Conservation (phyloP, 2,329 filamentous ascomycete species). For the Xylariaceae sp. region DNA sequence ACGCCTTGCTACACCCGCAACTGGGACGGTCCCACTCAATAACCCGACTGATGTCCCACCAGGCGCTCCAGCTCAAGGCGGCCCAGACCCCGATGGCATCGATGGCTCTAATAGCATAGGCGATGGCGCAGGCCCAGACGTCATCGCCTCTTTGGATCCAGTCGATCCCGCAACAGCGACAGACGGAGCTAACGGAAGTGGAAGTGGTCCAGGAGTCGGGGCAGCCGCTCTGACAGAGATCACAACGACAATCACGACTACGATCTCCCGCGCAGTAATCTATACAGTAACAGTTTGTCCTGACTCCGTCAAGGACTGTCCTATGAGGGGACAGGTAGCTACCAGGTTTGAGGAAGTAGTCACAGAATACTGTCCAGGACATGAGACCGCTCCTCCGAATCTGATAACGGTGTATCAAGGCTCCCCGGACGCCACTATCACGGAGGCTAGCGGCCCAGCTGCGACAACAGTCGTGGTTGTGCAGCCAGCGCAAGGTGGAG, state of each 20-base stretch:
- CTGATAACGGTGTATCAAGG: not conserved
- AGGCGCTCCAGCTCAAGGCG: constrained; percentile 1
- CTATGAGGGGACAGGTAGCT: constrained; percentile 6
- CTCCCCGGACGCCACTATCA: not conserved
- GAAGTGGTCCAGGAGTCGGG: not conserved
- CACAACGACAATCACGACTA: constrained; percentile 19
- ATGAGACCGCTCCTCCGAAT: constrained; percentile 1
- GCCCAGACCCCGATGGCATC: not conserved
- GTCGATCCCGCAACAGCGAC: not conserved
- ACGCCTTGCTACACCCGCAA: constrained; percentile 4
- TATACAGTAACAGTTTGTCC: constrained; percentile 19
- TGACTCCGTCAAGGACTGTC: constrained; percentile 7
- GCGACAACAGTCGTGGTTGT: not conserved
- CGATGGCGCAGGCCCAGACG: not conserved
- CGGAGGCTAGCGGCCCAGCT: not conserved
- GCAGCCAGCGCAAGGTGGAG: not conserved
- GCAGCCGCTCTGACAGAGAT: not conserved
- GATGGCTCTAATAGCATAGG: not conserved
- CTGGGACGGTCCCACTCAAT: constrained; percentile 8
- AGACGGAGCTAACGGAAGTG: not conserved
- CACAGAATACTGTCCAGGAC: constrained; percentile 23
- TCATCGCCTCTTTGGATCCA: not conserved
- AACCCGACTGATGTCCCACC: constrained; percentile 1
- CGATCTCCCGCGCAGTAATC: constrained; percentile 21
- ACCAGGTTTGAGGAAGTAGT: constrained; percentile 19